Percentiles rank a stretch among this genome's conserved stretches.
Evolutionary conservation across 164 flowering plant genomes (phyloP).

Genomic region (Chloranthus sessilifolius): DNA sequence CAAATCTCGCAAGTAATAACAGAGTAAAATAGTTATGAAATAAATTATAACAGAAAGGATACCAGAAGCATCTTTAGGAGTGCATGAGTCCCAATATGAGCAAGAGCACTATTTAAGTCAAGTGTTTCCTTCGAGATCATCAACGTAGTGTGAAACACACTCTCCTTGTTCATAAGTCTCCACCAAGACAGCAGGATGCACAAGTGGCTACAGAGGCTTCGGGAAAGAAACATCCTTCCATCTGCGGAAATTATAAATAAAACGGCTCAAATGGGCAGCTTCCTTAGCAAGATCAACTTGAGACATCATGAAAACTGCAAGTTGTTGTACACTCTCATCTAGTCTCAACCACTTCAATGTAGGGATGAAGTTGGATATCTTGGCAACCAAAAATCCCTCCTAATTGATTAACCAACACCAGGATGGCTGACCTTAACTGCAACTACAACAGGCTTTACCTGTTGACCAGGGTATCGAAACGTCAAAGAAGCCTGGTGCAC

Average conservation of each 20-base stretch:
- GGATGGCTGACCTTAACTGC: slow-evolving; percentile 87
- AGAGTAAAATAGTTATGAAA: too few relatives aligned
- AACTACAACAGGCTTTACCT: slow-evolving; percentile 47
- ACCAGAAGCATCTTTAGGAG: slow-evolving; percentile 86
- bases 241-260: slow-evolving; percentile 65
- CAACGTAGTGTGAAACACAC: slow-evolving; percentile 62
- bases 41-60: too few relatives aligned
- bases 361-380: slow-evolving; percentile 49
- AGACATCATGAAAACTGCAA: slow-evolving; percentile 83
- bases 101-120: slow-evolving; percentile 55
- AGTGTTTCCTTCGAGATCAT: slow-evolving; percentile 52
- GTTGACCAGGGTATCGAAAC: slow-evolving; percentile 44
- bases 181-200: slow-evolving; percentile 82
- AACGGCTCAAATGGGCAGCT: slow-evolving; percentile 76
- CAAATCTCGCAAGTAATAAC: too few relatives aligned
- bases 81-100: slow-evolving; percentile 82
- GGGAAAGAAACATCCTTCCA: slow-evolving; percentile 86
- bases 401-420: slow-evolving; percentile 74
- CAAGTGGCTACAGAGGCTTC: slow-evolving; percentile 71
- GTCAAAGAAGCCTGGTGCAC: slow-evolving; percentile 67
- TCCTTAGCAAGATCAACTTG: slow-evolving; percentile 86
- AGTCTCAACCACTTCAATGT: slow-evolving; percentile 67
- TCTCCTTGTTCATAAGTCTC: slow-evolving; percentile 77
- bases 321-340: slow-evolving; percentile 82
- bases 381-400: slow-evolving; percentile 67